Evolutionary conservation across 495 filamentous ascomycete genomes (phyloP).

Genomic region (Delitschia confertaspora): DNA sequence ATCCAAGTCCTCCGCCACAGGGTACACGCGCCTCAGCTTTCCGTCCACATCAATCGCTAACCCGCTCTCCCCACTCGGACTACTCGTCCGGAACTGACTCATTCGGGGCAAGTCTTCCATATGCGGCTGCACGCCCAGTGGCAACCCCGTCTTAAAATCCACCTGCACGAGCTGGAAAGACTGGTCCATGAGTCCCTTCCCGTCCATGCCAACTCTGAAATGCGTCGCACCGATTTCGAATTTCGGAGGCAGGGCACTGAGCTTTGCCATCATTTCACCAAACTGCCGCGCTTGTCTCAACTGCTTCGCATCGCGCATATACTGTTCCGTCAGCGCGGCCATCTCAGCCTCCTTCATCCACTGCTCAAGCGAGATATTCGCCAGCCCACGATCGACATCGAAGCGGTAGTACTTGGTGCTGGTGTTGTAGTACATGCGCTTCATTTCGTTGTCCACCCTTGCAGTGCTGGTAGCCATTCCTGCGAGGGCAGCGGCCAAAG

Average conservation of each 20-base stretch:
- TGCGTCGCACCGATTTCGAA: slow-evolving; percentile 25
- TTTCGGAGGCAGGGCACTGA: slow-evolving; percentile 22
- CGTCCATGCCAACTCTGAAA: slow-evolving; percentile 25
- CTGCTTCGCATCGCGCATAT: slow-evolving; percentile 30
- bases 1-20: slow-evolving; percentile 29
- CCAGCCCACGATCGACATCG: slow-evolving; percentile 30
- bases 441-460: slow-evolving; percentile 31
- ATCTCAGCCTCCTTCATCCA: slow-evolving; percentile 33
- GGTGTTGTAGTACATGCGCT: slow-evolving; percentile 29
- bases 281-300: slow-evolving; percentile 15
- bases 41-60: slow-evolving; percentile 22
- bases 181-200: slow-evolving; percentile 17
- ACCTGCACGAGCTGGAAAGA: slow-evolving; percentile 23
- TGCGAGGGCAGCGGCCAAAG: slow-evolving; percentile 26
- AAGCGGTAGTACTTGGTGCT: slow-evolving; percentile 28
- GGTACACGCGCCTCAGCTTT: slow-evolving; percentile 23
- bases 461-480: slow-evolving; percentile 30
- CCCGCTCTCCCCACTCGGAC: slow-evolving; percentile 24
- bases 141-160: slow-evolving; percentile 31
- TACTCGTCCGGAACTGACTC: slow-evolving; percentile 16
- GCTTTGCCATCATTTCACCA: slow-evolving; percentile 26
- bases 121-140: slow-evolving; percentile 17
- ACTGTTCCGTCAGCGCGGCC: slow-evolving; percentile 30
- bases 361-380: slow-evolving; percentile 29
- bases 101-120: slow-evolving; percentile 17